Conservation (phyloP, 2,329 filamentous ascomycete species). For the Sodiomyces alkalinus region DNA sequence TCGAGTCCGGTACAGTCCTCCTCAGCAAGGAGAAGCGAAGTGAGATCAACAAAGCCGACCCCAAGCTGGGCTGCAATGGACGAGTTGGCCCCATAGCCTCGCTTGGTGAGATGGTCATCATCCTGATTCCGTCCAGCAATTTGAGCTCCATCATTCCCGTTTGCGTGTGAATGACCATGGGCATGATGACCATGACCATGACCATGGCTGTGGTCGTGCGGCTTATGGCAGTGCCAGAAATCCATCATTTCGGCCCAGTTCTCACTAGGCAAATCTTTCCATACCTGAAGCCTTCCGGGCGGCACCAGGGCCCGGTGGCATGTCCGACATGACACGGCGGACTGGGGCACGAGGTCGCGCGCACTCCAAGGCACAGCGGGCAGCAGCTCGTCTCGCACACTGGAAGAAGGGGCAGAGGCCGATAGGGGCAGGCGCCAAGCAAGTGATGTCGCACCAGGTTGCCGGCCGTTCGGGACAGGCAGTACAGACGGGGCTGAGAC, state of each 20-base stretch:
- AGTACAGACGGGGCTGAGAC: slow-evolving; percentile 20
- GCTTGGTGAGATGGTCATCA: slow-evolving; percentile 36
- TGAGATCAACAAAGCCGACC: slow-evolving; percentile 67
- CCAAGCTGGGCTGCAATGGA: slow-evolving; percentile 50
- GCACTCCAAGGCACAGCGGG: slow-evolving; percentile 39
- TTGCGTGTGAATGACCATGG: slow-evolving; percentile 16
- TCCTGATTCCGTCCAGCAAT: no score
- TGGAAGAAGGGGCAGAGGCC: slow-evolving; percentile 8
- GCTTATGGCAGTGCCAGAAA: slow-evolving; percentile 99
- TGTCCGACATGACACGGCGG: slow-evolving; percentile 26
- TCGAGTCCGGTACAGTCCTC: slow-evolving; percentile 41
- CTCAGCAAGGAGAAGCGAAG: slow-evolving; percentile 56
- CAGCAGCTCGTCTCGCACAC: slow-evolving; percentile 12
- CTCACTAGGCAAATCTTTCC: slow-evolving; percentile 91
- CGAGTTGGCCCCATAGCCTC: slow-evolving; percentile 75
- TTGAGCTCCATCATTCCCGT: not conserved
- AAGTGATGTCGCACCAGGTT: slow-evolving; percentile 14
- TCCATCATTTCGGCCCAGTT: slow-evolving; percentile 99
- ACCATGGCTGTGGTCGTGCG: slow-evolving; percentile 36
- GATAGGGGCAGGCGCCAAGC: slow-evolving; percentile 39
- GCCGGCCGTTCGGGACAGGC: slow-evolving; percentile 17
- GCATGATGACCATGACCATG: slow-evolving; percentile 13
- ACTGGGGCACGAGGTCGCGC: slow-evolving; percentile 23
- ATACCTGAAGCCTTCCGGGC: slow-evolving; percentile 30
- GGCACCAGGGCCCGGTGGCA: slow-evolving; percentile 23